These are phyloP conservation scores for Laguncularia racemosa DNA, from an alignment of 345 rosid genomes.

Conservation along the genomic window DNA sequence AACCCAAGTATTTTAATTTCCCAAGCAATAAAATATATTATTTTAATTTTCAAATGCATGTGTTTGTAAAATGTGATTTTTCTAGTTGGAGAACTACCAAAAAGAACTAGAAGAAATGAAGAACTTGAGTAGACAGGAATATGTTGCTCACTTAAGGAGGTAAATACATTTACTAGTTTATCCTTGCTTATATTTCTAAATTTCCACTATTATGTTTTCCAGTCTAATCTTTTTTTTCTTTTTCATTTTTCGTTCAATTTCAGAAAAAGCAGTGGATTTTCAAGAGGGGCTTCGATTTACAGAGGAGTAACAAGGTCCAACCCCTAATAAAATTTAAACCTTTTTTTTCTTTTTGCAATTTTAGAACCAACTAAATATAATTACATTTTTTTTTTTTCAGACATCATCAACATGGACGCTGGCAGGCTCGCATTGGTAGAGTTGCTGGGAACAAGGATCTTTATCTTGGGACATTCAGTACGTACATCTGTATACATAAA, in stretches of 20 bases:
- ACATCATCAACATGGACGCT: slow-evolving; percentile 98
- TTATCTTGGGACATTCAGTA: slow-evolving; percentile 93
- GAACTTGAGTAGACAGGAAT: slow-evolving; percentile 82
- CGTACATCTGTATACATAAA: slow-evolving; percentile 11
- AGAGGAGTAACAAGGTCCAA: slow-evolving; percentile 95
- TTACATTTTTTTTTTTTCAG: slow-evolving; percentile 26
- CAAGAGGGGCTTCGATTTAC: slow-evolving; percentile 96
- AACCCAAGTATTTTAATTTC: slow-evolving; percentile 1
- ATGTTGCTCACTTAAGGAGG: slow-evolving; percentile 93
- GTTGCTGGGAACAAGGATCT: slow-evolving; percentile 99
- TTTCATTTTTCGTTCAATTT: slow-evolving; percentile 4
- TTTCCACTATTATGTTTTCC: background rate
- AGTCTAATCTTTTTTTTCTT: background rate
- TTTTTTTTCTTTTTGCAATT: background rate
- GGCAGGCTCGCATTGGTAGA: slow-evolving; percentile 99
- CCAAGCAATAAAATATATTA: slow-evolving; percentile 7
- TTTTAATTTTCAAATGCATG: slow-evolving; percentile 5
- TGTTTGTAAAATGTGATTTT: background rate
- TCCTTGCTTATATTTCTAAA: no score
- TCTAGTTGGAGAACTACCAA: slow-evolving; percentile 69
- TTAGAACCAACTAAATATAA: background rate
- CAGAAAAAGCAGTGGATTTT: slow-evolving; percentile 99
- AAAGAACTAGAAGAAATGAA: slow-evolving; percentile 79
- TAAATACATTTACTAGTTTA: slow-evolving; percentile 9
- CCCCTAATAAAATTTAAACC: background rate